These are phyloP conservation scores for Tagetes patula DNA, from an alignment of 129 eudicot species.

Conservation along the genomic window DNA sequence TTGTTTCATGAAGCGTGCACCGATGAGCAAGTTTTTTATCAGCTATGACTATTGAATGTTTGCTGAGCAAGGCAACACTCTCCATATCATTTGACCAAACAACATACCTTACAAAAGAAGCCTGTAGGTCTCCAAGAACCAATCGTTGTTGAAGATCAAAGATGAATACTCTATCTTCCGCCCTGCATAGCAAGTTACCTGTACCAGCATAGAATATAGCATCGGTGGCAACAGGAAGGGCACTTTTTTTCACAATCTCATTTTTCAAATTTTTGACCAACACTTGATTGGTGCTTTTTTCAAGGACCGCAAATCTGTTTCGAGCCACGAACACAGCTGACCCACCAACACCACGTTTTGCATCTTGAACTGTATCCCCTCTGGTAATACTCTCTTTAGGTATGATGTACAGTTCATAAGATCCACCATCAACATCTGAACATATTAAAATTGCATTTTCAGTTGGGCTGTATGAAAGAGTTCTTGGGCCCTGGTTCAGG, in stretches of 20 bases:
- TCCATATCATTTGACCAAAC: slow-evolving; percentile 83
- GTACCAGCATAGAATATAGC: slow-evolving; percentile 79
- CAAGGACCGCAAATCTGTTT: slow-evolving; percentile 72
- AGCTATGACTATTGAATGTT: slow-evolving; percentile 69
- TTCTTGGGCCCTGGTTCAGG: slow-evolving; percentile 66
- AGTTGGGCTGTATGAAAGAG: slow-evolving; percentile 70
- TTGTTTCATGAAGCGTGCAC: slow-evolving; percentile 79
- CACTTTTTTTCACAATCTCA: slow-evolving; percentile 62
- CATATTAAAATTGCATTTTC: slow-evolving; percentile 65
- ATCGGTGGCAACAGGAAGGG: slow-evolving; percentile 59
- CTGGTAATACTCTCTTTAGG: slow-evolving; percentile 63
- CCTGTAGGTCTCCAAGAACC: slow-evolving; percentile 64
- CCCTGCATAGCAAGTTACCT: slow-evolving; percentile 67
- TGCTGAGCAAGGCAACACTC: slow-evolving; percentile 70
- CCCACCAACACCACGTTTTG: slow-evolving; percentile 66
- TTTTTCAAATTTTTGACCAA: slow-evolving; percentile 64
- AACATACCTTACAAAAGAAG: slow-evolving; percentile 59
- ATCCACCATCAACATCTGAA: slow-evolving; percentile 72
- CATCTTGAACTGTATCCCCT: slow-evolving; percentile 74
- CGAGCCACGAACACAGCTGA: slow-evolving; percentile 75
- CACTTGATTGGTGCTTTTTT: slow-evolving; percentile 66
- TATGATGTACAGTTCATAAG: slow-evolving; percentile 61
- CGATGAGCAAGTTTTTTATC: slow-evolving; percentile 67
- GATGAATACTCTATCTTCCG: slow-evolving; percentile 66
- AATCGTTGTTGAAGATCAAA: slow-evolving; percentile 68